Evolutionary conservation across 139 green algal species (phyloP), one percentile per base, ranked within the genome.

Genomic region (Tetradesmus obliquus): DNA sequence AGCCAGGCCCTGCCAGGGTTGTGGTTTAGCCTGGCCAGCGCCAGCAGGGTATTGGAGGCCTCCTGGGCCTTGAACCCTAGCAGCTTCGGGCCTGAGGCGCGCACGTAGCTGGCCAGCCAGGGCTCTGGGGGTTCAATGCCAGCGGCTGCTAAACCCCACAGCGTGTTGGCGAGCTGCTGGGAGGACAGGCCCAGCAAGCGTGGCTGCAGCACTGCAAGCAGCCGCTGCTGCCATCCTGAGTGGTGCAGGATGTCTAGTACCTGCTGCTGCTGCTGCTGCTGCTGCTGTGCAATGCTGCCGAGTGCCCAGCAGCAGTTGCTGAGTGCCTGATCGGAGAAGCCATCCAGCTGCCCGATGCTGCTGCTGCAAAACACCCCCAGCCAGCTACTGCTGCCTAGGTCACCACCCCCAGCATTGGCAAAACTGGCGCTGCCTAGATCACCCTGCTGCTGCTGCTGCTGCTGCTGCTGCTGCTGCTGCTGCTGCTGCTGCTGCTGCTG

Each of bases 291-390:
- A 12, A 87, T 87, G 24, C 58, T 81, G 15, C 88, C 79, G 13
- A 92, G 45, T 54, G 81, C 89, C 89, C 66, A 88, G 89, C 89
- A 92, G 81, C 81, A 88, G 81, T 84, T 83, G 62, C 54, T 62
- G n/a, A 92, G 58, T 7, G 62, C 89, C 57, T 92, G 89, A 5
- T 92, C 89, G 60, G 62, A 45, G 53, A 92, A 92, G 3, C 1
- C 66, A 12, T 45, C 53, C 6, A 92, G 82, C 81, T 69, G 76
- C 17, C 76, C 32, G 13, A 84, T 4, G 17, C 32, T 79, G n/a
- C 3, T 12, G 62, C 1, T n/a, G 54, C 81, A 86, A 82, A 58
- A 82, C 9, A 20, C 22, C 22, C 89, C 72, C 60, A 88, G 51
- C 89, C 81, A 89, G 62, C 24, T 55, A 55, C 55, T 22, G 82